Percentiles rank a stretch among this genome's conserved stretches.
Conservation (phyloP, 345 rosid species). For the Gossypium raimondii region DNA sequence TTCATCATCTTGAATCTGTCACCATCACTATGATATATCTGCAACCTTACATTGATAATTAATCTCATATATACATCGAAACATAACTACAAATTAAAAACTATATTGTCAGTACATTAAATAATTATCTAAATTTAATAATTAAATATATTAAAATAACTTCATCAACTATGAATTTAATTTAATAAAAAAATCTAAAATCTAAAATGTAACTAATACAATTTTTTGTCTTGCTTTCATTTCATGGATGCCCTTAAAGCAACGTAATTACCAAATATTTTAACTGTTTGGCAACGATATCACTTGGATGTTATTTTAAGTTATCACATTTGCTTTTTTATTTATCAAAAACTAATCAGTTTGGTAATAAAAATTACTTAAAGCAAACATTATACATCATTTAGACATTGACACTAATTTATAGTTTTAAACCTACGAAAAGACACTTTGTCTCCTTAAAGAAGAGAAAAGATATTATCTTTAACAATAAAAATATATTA, state of each 20-base stretch:
- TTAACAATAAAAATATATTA: background rate
- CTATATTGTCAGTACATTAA: no score
- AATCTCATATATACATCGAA: no score
- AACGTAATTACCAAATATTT: background rate
- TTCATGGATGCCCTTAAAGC: no score
- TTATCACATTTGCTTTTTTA: background rate
- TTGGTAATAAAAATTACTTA: background rate
- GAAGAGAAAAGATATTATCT: background rate
- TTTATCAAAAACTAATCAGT: background rate
- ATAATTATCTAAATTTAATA: no score
- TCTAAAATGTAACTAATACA: background rate
- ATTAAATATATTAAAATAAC: no score
- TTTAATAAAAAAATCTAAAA: no score
- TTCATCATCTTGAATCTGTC: fast-evolving
- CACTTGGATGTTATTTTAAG: background rate
- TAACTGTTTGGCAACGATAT: no score
- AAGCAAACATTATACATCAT: background rate
- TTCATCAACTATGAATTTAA: no score
- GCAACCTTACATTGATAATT: fast-evolving
- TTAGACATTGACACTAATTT: conserved; percentile 2
- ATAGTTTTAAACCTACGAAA: background rate
- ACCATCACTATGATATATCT: fast-evolving
- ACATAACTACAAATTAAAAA: no score
- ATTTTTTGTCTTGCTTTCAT: no score
- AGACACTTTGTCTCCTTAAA: background rate